These are phyloP conservation scores for Melaleuca quinquenervia DNA, from an alignment of 345 rosid species.

Conservation along the genomic window DNA sequence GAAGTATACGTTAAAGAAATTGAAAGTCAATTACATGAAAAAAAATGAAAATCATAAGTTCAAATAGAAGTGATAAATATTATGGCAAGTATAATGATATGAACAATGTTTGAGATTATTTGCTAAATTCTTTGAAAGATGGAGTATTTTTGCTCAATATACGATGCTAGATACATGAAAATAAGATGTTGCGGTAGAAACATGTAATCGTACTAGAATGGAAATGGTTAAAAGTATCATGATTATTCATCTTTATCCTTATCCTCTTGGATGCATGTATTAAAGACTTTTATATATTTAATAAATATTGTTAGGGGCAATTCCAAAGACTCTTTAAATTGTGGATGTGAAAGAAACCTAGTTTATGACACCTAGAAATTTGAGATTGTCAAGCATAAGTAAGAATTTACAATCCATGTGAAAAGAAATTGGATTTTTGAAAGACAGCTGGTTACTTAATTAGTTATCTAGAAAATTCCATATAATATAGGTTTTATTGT, in stretches of 20 bases:
- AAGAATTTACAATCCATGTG: background rate
- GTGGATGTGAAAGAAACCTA: background rate
- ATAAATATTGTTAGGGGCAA: background rate
- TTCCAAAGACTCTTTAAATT: background rate
- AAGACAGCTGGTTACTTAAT: background rate
- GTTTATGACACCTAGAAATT: background rate
- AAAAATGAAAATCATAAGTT: background rate
- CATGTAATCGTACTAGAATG: background rate
- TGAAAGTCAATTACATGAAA: background rate
- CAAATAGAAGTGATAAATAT: too few relatives aligned
- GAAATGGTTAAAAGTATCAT: background rate
- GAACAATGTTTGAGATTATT: background rate
- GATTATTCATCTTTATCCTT: background rate
- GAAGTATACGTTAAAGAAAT: background rate
- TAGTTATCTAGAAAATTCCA: background rate
- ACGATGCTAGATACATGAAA: background rate
- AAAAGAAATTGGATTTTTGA: background rate
- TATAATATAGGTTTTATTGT: background rate
- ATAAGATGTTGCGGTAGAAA: background rate
- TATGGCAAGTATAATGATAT: background rate
- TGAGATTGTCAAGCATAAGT: background rate
- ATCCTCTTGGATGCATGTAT: background rate
- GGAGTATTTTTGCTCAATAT: background rate
- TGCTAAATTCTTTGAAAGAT: background rate
- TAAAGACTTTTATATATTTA: background rate